Evolutionary conservation across 2,329 filamentous ascomycete species (phyloP).

Genomic region (Penicillium freii): DNA sequence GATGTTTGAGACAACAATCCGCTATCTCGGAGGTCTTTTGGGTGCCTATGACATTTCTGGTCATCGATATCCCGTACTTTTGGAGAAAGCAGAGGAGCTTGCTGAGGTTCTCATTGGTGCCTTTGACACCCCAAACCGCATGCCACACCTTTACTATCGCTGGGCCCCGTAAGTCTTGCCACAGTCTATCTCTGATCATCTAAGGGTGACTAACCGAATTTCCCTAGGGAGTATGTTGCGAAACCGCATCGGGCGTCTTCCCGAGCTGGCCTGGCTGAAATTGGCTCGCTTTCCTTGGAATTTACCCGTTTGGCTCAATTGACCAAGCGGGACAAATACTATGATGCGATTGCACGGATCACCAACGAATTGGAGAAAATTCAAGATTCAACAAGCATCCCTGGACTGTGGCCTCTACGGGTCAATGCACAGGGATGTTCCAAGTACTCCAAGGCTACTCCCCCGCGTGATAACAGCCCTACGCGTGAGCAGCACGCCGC

Average conservation of each 20-base stretch:
- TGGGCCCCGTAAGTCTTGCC: constrained; percentile 62
- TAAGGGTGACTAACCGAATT: constrained; percentile 7
- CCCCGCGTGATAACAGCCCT: constrained; percentile 15
- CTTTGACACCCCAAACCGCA: constrained; percentile 90
- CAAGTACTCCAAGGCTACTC: constrained; percentile 46
- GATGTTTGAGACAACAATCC: constrained; percentile 89
- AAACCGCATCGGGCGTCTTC: constrained; percentile 62
- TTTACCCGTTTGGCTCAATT: constrained; percentile 87
- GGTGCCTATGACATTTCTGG: constrained; percentile 84
- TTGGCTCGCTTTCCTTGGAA: constrained; percentile 79
- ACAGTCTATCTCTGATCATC: not conserved
- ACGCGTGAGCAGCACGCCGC: constrained; percentile 7
- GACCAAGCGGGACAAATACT: constrained; percentile 77
- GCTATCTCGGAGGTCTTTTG: constrained; percentile 83
- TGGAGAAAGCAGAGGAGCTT: constrained; percentile 76
- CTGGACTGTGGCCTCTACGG: constrained; percentile 75
- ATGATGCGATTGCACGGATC: constrained; percentile 83
- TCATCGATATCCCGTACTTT: constrained; percentile 63
- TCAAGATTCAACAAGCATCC: constrained; percentile 68
- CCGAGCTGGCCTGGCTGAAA: constrained; percentile 61
- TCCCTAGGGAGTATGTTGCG: constrained; percentile 52
- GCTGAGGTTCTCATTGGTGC: constrained; percentile 77
- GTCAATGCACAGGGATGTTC: constrained; percentile 81
- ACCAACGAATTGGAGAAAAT: constrained; percentile 74
- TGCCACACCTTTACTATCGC: constrained; percentile 78